Conservation (phyloP, 352 stramenopile genomes). For the Phytophthora foliorum region DNA sequence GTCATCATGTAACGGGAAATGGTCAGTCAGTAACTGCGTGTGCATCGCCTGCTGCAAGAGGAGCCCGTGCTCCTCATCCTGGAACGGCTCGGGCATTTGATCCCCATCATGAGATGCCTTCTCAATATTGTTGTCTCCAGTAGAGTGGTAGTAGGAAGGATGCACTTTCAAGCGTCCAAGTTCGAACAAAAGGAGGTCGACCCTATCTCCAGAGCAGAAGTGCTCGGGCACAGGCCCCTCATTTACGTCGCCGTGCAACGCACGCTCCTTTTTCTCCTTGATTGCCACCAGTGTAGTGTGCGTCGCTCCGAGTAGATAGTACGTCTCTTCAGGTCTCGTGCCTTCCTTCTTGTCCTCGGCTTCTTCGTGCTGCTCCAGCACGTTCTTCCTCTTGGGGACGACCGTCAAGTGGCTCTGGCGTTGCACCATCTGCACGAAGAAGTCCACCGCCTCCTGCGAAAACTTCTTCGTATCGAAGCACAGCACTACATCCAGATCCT, state of each 20-base stretch:
- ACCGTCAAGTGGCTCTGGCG: slow-evolving; percentile 72
- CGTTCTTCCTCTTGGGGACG: slow-evolving; percentile 52
- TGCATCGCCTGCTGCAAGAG: slow-evolving; percentile 79
- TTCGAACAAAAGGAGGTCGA: slow-evolving; percentile 83
- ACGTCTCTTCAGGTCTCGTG: slow-evolving; percentile 33
- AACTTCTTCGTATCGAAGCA: slow-evolving; percentile 77
- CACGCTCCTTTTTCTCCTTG: slow-evolving; percentile 66
- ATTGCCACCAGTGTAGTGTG: slow-evolving; percentile 65
- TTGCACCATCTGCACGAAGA: slow-evolving; percentile 74
- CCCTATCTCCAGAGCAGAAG: slow-evolving; percentile 76
- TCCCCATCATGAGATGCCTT: slow-evolving; percentile 15
- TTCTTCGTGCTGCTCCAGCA: slow-evolving; percentile 43
- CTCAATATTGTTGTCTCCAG: slow-evolving; percentile 1
- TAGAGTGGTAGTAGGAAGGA: slow-evolving; percentile 21
- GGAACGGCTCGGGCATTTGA: slow-evolving; percentile 61
- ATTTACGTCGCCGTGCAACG: slow-evolving; percentile 51
- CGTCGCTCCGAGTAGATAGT: slow-evolving; percentile 69
- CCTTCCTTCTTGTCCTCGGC: slow-evolving; percentile 29
- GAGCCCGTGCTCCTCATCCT: slow-evolving; percentile 71
- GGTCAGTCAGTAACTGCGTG: slow-evolving; percentile 68
- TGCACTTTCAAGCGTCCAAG: slow-evolving; percentile 65
- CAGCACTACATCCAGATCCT: slow-evolving; percentile 78
- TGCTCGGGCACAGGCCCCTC: slow-evolving; percentile 52
- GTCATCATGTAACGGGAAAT: slow-evolving; percentile 84
- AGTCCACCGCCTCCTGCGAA: slow-evolving; percentile 54